Evolutionary conservation across 129 eudicot species (phyloP).

Genomic region (Pulicaria dysenterica): DNA sequence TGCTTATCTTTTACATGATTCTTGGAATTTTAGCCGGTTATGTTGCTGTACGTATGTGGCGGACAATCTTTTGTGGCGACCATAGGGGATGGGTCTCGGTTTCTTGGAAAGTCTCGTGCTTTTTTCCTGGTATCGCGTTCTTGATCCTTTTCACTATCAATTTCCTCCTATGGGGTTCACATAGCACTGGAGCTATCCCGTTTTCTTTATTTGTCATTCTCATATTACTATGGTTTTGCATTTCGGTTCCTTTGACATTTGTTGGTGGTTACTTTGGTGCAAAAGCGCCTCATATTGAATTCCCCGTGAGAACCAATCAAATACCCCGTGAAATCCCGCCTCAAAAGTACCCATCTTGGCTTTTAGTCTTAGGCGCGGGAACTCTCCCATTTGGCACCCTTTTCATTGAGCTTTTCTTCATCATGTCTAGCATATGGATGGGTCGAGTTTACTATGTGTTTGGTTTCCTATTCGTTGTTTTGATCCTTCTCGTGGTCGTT

Average conservation of each 20-base stretch:
- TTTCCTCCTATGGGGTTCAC: conserved; percentile 42
- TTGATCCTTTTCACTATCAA: conserved; percentile 34
- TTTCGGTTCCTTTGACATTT: conserved; percentile 47
- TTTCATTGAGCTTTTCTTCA: conserved; percentile 48
- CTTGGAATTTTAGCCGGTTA: conserved; percentile 36
- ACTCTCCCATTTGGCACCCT: conserved; percentile 54
- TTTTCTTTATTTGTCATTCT: conserved; percentile 41
- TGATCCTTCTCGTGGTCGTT: conserved; percentile 51
- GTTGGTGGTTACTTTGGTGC: conserved; percentile 50
- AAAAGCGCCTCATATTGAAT: conserved; percentile 44
- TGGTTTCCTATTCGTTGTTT: conserved; percentile 40
- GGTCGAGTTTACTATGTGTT: conserved; percentile 46
- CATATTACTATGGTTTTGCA: conserved; percentile 50
- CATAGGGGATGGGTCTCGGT: conserved; percentile 38
- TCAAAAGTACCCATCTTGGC: conserved; percentile 74
- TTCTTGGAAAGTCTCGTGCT: conserved; percentile 40
- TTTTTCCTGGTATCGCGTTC: conserved; percentile 48
- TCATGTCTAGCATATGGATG: conserved; percentile 50
- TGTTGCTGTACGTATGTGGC: conserved; percentile 37
- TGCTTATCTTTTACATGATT: conserved; percentile 37
- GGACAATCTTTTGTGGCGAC: conserved; percentile 30
- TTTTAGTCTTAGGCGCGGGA: conserved; percentile 76
- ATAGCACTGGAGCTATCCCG: conserved; percentile 50
- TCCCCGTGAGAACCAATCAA: conserved; percentile 61
- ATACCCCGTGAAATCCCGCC: conserved; percentile 74